Conservation (phyloP, 1,284 basidiomycete genomes). For the Cystobasidium sp. region DNA sequence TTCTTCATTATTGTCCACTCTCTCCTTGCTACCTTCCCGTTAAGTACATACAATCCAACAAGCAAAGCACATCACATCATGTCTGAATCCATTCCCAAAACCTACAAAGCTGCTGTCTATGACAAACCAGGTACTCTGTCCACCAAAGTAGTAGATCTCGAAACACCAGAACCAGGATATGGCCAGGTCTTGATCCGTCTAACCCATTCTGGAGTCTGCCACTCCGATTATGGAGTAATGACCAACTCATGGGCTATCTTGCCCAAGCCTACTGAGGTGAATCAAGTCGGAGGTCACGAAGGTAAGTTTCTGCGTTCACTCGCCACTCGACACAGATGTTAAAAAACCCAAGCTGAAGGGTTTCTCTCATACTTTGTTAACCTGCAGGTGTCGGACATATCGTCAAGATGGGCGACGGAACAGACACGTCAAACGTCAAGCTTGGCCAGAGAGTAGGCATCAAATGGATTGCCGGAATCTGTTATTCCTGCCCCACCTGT, state of each 20-base stretch:
- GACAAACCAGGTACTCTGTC: conserved; percentile 39
- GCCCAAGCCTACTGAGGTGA: conserved; percentile 24
- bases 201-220: conserved; percentile 34
- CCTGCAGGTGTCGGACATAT: conserved; percentile 20
- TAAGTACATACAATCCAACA: too few relatives aligned
- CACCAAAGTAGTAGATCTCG: conserved; percentile 34
- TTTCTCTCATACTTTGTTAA: too few relatives aligned
- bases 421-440: conserved; percentile 18
- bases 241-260: conserved; percentile 37
- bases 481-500: conserved; percentile 32
- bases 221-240: conserved; percentile 42
- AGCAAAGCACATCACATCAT: neutral
- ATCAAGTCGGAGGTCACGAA: conserved; percentile 38
- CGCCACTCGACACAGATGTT: neutral
- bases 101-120: conserved; percentile 36
- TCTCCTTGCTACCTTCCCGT: too few relatives aligned
- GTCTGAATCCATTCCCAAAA: conserved; percentile 20
- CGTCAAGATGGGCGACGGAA: conserved; percentile 34
- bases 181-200: conserved; percentile 37
- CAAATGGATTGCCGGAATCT: conserved; percentile 38
- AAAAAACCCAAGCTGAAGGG: neutral
- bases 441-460: conserved; percentile 41
- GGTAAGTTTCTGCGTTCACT: neutral
- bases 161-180: conserved; percentile 32
- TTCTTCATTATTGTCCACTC: too few relatives aligned